Conservation (phyloP, 345 rosid genomes). For the Gossypium bickii region DNA sequence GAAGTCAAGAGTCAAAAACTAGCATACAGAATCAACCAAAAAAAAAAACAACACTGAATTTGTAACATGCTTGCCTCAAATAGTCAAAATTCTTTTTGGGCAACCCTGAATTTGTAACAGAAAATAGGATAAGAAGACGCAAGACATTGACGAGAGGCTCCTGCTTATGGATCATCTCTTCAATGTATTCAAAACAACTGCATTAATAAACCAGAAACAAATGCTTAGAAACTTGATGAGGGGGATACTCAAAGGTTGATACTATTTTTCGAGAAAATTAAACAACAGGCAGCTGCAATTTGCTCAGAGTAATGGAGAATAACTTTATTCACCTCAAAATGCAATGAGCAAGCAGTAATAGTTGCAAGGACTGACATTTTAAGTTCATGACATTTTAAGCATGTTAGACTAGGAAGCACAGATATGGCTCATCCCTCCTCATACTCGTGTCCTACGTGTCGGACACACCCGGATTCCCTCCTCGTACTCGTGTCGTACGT, state of each 20-base stretch:
- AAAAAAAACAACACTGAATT: constrained; percentile 9
- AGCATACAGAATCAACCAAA: not conserved
- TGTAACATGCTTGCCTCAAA: constrained; percentile 54
- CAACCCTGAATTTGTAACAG: constrained; percentile 82
- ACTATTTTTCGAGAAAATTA: not conserved
- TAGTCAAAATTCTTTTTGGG: constrained; percentile 89
- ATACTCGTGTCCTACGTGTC: too few relatives aligned
- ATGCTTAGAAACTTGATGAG: not conserved
- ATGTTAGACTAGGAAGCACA: not conserved
- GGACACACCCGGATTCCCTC: too few relatives aligned
- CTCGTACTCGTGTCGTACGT: too few relatives aligned
- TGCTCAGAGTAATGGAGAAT: not conserved
- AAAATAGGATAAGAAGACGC: constrained; percentile 71
- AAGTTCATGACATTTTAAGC: not conserved
- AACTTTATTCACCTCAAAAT: not conserved
- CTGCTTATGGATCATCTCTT: constrained; percentile 94
- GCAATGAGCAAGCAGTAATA: constrained; percentile 1
- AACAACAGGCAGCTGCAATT: not conserved
- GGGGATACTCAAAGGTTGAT: not conserved
- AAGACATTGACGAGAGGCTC: constrained; percentile 75
- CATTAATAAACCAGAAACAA: constrained; percentile 20
- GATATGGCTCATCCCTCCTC: too few relatives aligned
- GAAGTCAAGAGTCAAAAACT: constrained; percentile 5
- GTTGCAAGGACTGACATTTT: not conserved
- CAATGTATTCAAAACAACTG: constrained; percentile 95